A percentile compares a stretch with the other conserved stretches of the same genome.
phyloP scores from a whole-genome alignment of 345 rosid genomes.

The Syzygium jambos region DNA sequence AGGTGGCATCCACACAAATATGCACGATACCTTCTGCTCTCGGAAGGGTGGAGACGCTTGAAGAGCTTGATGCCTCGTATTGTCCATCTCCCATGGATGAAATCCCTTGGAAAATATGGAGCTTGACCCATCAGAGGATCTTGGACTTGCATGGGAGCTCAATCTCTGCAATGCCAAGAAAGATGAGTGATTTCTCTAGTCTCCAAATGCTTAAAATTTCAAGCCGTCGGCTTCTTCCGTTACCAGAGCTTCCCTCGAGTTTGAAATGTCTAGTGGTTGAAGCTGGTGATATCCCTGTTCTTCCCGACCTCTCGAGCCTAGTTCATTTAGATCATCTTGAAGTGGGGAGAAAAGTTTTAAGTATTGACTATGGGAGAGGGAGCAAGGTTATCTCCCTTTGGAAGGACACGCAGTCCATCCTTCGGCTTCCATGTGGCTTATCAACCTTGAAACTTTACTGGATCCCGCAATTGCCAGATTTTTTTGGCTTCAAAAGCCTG shows the following conservation, averaged over 20 bases:
- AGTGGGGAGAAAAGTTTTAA: fast-evolving
- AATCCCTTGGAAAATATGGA: too few species aligned
- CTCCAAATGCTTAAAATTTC: too few species aligned
- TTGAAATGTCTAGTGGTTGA: background rate
- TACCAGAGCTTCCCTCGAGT: background rate
- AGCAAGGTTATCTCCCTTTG: background rate
- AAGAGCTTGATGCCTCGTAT: too few species aligned
- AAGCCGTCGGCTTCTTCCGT: fast-evolving
- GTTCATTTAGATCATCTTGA: fast-evolving
- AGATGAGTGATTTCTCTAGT: too few species aligned
- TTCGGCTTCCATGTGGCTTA: background rate
- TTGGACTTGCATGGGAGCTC: too few species aligned
- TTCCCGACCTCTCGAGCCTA: background rate
- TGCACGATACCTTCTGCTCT: too few species aligned
- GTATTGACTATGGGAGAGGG: too few species aligned
- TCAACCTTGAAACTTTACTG: background rate
- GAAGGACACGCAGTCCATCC: background rate
- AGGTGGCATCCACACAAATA: too few species aligned
- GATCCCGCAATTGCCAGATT: background rate
- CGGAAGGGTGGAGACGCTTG: too few species aligned
- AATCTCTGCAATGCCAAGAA: too few species aligned
- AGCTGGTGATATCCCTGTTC: background rate
- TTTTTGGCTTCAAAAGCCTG: background rate
- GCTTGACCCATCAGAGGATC: too few species aligned
- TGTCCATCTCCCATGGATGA: too few species aligned